Evolutionary conservation across 139 green algal genomes (phyloP), one percentile per base, ranked within the genome.

Genomic region (Zygnema circumcarinatum): DNA sequence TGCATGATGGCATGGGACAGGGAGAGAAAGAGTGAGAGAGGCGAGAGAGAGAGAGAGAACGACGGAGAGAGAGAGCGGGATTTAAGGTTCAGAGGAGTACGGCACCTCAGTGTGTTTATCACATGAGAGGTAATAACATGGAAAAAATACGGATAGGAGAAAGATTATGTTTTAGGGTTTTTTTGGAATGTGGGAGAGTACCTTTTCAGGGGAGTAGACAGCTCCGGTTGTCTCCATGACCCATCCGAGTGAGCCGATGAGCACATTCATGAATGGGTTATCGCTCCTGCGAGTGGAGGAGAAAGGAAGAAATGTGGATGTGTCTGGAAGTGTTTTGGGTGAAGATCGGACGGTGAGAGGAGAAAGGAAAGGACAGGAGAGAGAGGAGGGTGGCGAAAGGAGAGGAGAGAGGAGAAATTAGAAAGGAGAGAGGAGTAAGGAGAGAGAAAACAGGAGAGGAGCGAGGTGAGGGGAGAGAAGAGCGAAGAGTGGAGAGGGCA

Each of bases 201-300:
- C 78, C 42, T 85, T 85, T 75, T 76, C 78, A 75, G 78, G 78
- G 1, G 78, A 36, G 7, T 85, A 85, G 21, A 85, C 40, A 38
- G 42, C 78, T n/a, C 78, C 78, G 1, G 36, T 7, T 16, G 42
- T 38, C 29, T 31, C 1, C 40, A 75, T 75, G 2, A 74, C 40
- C 39, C 39, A 76, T 35, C 78, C 78, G 29, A 85, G 78, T 38
- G 78, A 20, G 3, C 25, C 78, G 2, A 85, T 32, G 2, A 40
- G 31, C 3, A 74, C 2, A 33, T 85, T 85, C 39, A 85, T 39
- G 2, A 85, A 33, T n/a, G 42, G 25, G 72, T 85, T 85, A 25
- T 32, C 33, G 33, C 36, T 83, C 75, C 75, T 83, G 75, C 36
- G 16, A 78, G 11, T 52, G 11, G 11, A 52, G 16, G 11, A 39